phyloP scores from a whole-genome alignment of 2,329 filamentous ascomycete species.

The Paramyrothecium roridum region DNA sequence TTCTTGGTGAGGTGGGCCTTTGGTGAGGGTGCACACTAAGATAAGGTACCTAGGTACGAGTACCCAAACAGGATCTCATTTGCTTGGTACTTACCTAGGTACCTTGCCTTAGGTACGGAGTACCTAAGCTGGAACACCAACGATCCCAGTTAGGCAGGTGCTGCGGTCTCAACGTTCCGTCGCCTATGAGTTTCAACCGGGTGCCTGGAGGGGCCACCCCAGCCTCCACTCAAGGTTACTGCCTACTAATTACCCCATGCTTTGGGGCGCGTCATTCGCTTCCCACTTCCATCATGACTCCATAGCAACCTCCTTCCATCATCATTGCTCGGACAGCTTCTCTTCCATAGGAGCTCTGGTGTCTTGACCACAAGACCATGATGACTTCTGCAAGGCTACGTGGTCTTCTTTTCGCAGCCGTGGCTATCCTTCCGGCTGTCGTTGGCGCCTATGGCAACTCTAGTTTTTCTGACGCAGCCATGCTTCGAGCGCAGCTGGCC shows the following conservation, averaged over 20 bases:
- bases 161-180: background rate
- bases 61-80: too few species aligned
- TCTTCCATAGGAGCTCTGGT: background rate
- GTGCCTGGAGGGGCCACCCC: background rate
- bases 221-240: background rate
- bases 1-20: too few species aligned
- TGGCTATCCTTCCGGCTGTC: constrained; percentile 36
- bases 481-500: constrained; percentile 63
- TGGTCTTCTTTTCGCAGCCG: constrained; percentile 34
- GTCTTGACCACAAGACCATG: constrained; percentile 16
- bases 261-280: background rate
- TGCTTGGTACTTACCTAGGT: too few species aligned
- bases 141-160: background rate
- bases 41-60: too few species aligned
- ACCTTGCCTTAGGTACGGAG: too few species aligned
- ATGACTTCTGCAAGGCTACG: constrained; percentile 37
- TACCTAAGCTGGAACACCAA: too few species aligned
- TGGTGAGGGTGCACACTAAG: too few species aligned
- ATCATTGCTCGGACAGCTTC: too few species aligned
- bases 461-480: constrained; percentile 60
- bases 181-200: background rate
- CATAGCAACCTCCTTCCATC: background rate
- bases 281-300: constrained; percentile 1
- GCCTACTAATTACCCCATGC: background rate
- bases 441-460: constrained; percentile 40